Percentiles rank a stretch among this genome's conserved stretches.
Conservation (phyloP, 179 eudicot genomes). For the Beta lomatogona region DNA sequence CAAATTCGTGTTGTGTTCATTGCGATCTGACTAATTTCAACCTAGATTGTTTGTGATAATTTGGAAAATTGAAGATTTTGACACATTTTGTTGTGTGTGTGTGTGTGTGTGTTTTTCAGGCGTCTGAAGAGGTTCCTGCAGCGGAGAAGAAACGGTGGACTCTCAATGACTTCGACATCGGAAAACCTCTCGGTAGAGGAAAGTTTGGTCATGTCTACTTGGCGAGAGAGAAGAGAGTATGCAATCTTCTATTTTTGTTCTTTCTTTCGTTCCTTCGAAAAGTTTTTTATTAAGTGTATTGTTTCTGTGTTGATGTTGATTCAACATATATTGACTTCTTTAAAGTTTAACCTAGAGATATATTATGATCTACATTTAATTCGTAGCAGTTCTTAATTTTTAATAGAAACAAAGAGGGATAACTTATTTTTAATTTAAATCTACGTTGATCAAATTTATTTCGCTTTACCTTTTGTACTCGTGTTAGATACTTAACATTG, state of each 20-base stretch:
- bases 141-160: too few species aligned
- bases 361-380: neutral
- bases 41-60: neutral
- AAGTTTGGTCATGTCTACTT: conserved; percentile 79
- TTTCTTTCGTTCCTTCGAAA: neutral
- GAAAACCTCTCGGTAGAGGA: conserved; percentile 80
- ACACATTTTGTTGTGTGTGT: too few species aligned
- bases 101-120: too few species aligned
- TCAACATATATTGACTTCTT: neutral
- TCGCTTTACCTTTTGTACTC: too few species aligned
- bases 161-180: conserved; percentile 78
- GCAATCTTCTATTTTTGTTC: conserved; percentile 3
- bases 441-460: too few species aligned
- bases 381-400: too few species aligned
- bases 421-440: neutral
- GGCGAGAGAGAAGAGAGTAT: conserved; percentile 75
- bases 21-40: neutral
- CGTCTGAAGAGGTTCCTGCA: too few species aligned
- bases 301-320: too few species aligned
- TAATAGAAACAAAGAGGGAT: neutral
- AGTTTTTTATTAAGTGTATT: too few species aligned
- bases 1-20: neutral
- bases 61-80: neutral
- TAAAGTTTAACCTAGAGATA: too few species aligned
- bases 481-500: too few species aligned